phyloP scores from a whole-genome alignment of 257 asterid species.

The Verbena officinalis region DNA sequence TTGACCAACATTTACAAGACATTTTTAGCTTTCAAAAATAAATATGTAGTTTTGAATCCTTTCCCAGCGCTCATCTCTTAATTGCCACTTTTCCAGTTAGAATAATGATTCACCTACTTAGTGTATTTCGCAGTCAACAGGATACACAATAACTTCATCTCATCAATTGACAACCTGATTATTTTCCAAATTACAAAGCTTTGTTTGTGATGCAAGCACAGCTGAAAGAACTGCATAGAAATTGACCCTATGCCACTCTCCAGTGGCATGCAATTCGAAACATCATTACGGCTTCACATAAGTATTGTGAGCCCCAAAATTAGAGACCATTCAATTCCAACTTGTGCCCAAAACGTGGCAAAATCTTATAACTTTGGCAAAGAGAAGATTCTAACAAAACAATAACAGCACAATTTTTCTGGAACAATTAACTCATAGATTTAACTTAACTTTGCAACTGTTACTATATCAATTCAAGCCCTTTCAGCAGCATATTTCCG shows the following conservation, averaged over 20 bases:
- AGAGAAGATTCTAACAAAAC: neutral
- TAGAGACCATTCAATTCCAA: neutral
- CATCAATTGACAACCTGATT: neutral
- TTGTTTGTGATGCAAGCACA: neutral
- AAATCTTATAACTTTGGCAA: neutral
- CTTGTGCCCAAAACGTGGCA: neutral
- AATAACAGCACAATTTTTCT: neutral
- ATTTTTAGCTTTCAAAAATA: neutral
- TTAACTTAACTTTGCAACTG: neutral
- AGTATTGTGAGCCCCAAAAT: neutral
- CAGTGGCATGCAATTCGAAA: neutral
- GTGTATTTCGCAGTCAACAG: neutral
- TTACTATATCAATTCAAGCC: neutral
- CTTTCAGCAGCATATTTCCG: too few relatives aligned
- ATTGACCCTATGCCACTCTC: neutral
- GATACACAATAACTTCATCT: neutral
- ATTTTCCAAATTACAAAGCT: neutral
- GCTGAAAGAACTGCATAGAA: neutral
- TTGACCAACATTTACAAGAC: constrained; percentile 3
- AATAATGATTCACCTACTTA: neutral
- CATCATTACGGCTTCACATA: neutral
- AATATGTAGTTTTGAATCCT: neutral
- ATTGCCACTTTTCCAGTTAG: neutral
- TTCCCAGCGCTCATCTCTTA: neutral
- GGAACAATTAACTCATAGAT: neutral